Evolutionary conservation across 2,329 filamentous ascomycete genomes (phyloP).

Genomic region (Plenodomus lindquistii): DNA sequence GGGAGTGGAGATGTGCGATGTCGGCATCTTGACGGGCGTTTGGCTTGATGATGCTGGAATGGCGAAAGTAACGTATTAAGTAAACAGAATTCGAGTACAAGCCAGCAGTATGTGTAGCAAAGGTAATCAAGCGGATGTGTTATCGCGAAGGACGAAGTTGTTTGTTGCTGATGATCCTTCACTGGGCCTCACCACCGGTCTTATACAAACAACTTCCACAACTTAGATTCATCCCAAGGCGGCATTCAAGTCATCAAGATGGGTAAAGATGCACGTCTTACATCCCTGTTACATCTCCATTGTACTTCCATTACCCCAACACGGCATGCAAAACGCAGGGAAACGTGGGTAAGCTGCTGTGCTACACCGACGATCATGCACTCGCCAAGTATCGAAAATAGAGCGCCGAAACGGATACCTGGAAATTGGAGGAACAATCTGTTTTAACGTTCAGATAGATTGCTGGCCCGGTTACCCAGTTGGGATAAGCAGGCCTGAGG

Average conservation of each 20-base stretch:
- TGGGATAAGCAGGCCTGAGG: neutral
- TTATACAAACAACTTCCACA: neutral
- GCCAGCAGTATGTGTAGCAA: neutral
- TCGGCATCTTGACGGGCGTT: slow-evolving; percentile 34
- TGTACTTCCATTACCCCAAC: slow-evolving; percentile 1
- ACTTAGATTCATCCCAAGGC: neutral
- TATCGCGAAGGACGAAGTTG: neutral
- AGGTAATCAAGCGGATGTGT: neutral
- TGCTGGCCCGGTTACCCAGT: neutral
- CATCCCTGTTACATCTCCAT: slow-evolving; percentile 4
- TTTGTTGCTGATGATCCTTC: neutral
- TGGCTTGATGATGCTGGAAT: neutral
- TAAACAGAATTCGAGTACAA: neutral
- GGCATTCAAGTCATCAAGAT: slow-evolving; percentile 11
- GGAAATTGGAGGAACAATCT: neutral
- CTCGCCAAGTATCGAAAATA: slow-evolving; percentile 6
- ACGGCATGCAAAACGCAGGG: neutral
- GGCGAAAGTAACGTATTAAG: neutral
- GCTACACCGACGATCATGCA: slow-evolving; percentile 9
- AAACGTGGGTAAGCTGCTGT: neutral
- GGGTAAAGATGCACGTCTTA: slow-evolving; percentile 7
- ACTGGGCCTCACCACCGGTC: neutral
- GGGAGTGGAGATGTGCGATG: slow-evolving; percentile 43
- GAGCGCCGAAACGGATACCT: slow-evolving; percentile 3
- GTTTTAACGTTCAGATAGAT: neutral